A percentile compares a stretch with the other conserved stretches of the same genome.
phyloP scores from a whole-genome alignment of 225 moss, liverwort and hornwort genomes.

The Anthoceros angustus region DNA sequence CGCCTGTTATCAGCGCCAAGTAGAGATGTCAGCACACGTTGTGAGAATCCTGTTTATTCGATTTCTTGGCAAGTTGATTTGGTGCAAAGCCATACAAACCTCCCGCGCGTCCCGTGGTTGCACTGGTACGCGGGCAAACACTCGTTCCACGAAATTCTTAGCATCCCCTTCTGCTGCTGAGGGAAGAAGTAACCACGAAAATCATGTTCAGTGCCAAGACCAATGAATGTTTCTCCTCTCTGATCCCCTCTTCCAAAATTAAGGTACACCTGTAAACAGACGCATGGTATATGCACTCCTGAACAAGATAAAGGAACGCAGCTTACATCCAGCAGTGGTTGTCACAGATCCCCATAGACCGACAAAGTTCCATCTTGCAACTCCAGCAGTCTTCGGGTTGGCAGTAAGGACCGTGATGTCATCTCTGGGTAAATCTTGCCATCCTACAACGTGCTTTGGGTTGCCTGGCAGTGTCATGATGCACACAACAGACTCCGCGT shows the following conservation, averaged over 20 bases:
- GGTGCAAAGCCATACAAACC: constrained; percentile 7
- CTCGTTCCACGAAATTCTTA: constrained; percentile 16
- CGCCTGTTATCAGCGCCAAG: constrained; percentile 9
- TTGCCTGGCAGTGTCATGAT: constrained; percentile 21
- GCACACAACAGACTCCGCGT: constrained; percentile 21
- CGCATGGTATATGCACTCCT: background rate
- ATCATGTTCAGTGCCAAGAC: background rate
- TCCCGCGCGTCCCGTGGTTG: constrained; percentile 25
- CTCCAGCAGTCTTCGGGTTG: constrained; percentile 29
- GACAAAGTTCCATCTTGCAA: constrained; percentile 26
- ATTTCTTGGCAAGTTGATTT: background rate
- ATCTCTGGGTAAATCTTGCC: constrained; percentile 17
- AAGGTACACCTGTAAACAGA: background rate
- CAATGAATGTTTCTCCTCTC: background rate
- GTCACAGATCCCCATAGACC: constrained; percentile 19
- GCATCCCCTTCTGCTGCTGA: constrained; percentile 20
- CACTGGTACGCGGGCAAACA: constrained; percentile 20
- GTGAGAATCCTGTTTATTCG: background rate
- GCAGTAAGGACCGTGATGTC: constrained; percentile 20
- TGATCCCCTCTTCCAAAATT: background rate
- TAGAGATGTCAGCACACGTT: background rate
- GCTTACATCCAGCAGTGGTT: constrained; percentile 12
- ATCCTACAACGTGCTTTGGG: constrained; percentile 16
- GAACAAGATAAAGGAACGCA: background rate
- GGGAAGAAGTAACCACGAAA: background rate